phyloP scores from a whole-genome alignment of 2,329 filamentous ascomycete species.

The Karstenula rhodostoma region DNA sequence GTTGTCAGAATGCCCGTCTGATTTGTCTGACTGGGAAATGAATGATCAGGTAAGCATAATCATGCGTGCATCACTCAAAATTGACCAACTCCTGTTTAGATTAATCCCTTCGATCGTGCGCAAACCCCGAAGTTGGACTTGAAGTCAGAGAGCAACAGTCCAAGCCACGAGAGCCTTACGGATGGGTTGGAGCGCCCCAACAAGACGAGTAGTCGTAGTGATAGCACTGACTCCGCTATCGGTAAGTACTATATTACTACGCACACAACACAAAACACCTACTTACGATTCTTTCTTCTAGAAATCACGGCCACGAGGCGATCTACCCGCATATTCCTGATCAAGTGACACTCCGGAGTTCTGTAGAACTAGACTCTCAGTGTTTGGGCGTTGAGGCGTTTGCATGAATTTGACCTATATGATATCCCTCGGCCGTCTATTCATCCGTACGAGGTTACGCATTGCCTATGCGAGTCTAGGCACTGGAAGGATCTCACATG shows the following conservation, averaged over 20 bases:
- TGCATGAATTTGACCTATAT: not conserved
- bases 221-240: slow-evolving; percentile 3
- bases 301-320: slow-evolving; percentile 8
- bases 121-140: not conserved
- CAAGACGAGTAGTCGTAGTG: not conserved
- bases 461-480: not conserved
- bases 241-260: not conserved
- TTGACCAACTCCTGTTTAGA: not conserved
- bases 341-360: not conserved
- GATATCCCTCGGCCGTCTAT: not conserved
- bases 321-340: slow-evolving; percentile 5
- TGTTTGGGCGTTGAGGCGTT: not conserved
- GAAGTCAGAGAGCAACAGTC: not conserved
- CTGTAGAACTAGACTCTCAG: not conserved
- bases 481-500: not conserved
- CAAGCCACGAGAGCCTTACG: not conserved
- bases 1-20: slow-evolving; percentile 29
- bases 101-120: not conserved
- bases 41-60: slow-evolving; percentile 12
- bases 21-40: slow-evolving; percentile 26
- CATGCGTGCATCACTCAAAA: too few relatives aligned
- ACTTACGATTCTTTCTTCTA: not conserved
- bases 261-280: not conserved
- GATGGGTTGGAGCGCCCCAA: not conserved
- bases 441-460: not conserved